A percentile compares a stretch with the other conserved stretches of the same genome.
Conservation (phyloP, 345 rosid genomes). For the Gossypium rotundifolium region DNA sequence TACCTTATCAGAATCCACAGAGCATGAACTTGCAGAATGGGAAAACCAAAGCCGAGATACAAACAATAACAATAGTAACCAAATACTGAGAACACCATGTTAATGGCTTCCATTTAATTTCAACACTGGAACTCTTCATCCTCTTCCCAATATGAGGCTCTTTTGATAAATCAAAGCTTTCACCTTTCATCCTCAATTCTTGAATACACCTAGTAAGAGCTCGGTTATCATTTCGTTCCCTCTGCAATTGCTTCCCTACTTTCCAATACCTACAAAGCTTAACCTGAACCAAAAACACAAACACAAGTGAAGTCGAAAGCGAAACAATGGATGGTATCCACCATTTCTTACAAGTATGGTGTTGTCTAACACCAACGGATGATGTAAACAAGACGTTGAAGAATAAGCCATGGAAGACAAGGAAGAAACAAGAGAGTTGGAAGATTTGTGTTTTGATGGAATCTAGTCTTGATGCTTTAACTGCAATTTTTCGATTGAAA, state of each 20-base stretch:
- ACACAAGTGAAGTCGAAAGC: conserved; percentile 52
- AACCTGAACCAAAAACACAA: conserved; percentile 61
- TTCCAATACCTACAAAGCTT: conserved; percentile 73
- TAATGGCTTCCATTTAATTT: conserved; percentile 88
- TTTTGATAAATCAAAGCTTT: conserved; percentile 78
- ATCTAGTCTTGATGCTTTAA: conserved; percentile 63
- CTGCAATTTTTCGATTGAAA: conserved; percentile 40
- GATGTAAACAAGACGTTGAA: conserved; percentile 59
- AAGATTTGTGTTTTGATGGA: conserved; percentile 78
- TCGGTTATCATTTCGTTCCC: conserved; percentile 62
- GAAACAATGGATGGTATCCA: conserved; percentile 70
- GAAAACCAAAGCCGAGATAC: conserved; percentile 55
- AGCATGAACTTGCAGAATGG: conserved; percentile 66
- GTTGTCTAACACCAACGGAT: conserved; percentile 17
- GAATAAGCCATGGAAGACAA: conserved; percentile 65
- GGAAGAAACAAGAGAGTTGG: conserved; percentile 70
- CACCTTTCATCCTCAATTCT: conserved; percentile 94
- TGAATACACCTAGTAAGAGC: conserved; percentile 64
- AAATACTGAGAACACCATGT: conserved; percentile 71
- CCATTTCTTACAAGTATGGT: conserved; percentile 60
- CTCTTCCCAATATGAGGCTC: conserved; percentile 75
- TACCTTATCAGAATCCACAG: conserved; percentile 37
- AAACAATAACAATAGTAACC: conserved; percentile 55
- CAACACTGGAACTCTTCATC: conserved; percentile 93
- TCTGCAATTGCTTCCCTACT: conserved; percentile 57